Conservation (phyloP, 768 basidiomycete species). For the Tulasnella sp. region DNA sequence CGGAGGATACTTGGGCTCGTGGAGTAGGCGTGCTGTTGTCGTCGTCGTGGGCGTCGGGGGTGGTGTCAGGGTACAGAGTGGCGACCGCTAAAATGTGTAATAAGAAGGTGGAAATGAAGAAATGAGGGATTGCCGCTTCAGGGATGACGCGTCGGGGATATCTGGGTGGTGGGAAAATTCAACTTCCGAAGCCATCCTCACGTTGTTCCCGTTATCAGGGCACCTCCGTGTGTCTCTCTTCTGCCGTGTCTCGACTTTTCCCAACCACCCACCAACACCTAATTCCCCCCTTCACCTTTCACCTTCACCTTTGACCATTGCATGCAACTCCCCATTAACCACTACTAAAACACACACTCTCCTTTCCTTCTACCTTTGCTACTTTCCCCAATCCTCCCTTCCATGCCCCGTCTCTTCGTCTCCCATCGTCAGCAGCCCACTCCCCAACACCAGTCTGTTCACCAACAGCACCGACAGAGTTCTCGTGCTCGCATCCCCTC, state of each 20-base stretch:
- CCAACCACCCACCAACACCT: neutral
- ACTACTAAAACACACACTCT: neutral
- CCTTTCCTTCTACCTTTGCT: neutral
- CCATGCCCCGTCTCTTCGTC: constrained; percentile 12
- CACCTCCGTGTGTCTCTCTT: neutral
- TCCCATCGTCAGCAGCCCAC: constrained; percentile 3
- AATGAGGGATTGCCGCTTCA: neutral
- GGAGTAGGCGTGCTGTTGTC: constrained; percentile 10
- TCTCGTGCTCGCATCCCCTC: constrained; percentile 1
- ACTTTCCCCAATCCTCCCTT: neutral
- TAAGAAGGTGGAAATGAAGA: neutral
- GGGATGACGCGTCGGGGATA: constrained; percentile 2
- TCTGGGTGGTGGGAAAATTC: neutral
- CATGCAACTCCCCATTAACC: neutral
- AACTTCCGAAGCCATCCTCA: neutral
- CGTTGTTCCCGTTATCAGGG: neutral
- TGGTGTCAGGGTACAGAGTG: neutral
- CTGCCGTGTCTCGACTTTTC: neutral
- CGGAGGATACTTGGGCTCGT: constrained; percentile 48
- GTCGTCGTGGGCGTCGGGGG: neutral
- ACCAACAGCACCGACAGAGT: neutral
- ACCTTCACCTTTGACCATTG: neutral
- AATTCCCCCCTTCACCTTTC: neutral
- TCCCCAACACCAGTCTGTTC: neutral
- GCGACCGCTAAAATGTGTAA: neutral